phyloP scores from a whole-genome alignment of 768 basidiomycete species.

The Mycena venus region DNA sequence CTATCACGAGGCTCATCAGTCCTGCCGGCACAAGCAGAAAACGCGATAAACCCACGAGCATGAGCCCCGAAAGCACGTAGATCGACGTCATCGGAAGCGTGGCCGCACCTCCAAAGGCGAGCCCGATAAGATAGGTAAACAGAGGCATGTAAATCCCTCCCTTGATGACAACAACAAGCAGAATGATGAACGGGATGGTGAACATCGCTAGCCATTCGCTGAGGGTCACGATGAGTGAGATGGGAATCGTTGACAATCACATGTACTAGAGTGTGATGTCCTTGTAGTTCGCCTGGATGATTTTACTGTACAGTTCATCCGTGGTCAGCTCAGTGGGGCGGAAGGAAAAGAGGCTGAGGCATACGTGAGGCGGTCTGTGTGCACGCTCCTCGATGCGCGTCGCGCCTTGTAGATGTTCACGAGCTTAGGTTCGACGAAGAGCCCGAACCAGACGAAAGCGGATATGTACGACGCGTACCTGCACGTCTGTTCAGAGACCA shows the following conservation, averaged over 20 bases:
- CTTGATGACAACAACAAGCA: background rate
- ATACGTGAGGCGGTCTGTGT: background rate
- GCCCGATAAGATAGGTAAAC: constrained; percentile 16
- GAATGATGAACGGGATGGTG: background rate
- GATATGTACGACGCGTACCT: constrained; percentile 17
- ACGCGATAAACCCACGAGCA: background rate
- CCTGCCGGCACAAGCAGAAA: too few relatives aligned
- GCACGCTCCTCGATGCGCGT: background rate
- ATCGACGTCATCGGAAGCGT: background rate
- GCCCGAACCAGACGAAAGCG: constrained; percentile 16
- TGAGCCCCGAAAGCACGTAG: background rate
- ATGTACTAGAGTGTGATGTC: constrained; percentile 4
- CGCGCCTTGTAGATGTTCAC: background rate
- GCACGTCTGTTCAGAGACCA: background rate
- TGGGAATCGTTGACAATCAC: background rate
- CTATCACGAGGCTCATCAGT: background rate
- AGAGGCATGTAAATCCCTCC: constrained; percentile 16
- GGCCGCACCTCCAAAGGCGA: background rate
- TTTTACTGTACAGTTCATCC: background rate
- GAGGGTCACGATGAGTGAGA: background rate
- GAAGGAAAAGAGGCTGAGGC: background rate
- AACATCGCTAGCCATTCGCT: constrained; percentile 1
- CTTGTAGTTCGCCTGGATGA: constrained; percentile 11
- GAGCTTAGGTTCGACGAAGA: constrained; percentile 8
- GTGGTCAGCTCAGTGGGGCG: background rate